These are phyloP conservation scores for Hypoxylon crocopeplum DNA, from an alignment of 495 filamentous ascomycete species.

Conservation along the genomic window DNA sequence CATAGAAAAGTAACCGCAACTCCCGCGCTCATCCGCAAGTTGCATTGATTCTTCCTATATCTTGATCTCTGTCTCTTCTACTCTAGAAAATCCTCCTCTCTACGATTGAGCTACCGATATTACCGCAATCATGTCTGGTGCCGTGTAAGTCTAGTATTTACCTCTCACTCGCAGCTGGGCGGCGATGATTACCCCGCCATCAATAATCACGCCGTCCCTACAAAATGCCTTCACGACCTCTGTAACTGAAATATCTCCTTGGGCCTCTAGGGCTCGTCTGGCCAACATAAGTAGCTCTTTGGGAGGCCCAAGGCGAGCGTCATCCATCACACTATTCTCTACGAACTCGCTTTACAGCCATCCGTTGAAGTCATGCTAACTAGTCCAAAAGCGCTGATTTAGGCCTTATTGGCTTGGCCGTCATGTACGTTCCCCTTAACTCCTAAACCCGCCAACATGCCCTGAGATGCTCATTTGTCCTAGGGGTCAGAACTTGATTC, in stretches of 20 bases:
- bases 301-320: conserved; percentile 59
- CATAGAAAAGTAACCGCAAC: conserved; percentile 34
- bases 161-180: conserved; percentile 38
- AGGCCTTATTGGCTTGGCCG: conserved; percentile 99
- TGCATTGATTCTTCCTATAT: conserved; percentile 22
- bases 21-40: conserved; percentile 18
- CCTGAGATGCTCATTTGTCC: conserved; percentile 21
- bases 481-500: conserved; percentile 89
- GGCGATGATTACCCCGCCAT: conserved; percentile 28
- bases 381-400: conserved; percentile 74
- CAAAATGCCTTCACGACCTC: conserved; percentile 22
- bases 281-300: conserved; percentile 75
- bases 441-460: conserved; percentile 1
- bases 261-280: conserved; percentile 81
- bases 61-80: conserved; percentile 4
- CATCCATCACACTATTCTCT: conserved; percentile 38
- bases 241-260: conserved; percentile 56
- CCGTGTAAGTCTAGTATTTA: conserved; percentile 57
- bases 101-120: conserved; percentile 33
- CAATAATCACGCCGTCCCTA: conserved; percentile 4
- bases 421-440: conserved; percentile 72
- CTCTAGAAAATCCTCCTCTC: conserved; percentile 10
- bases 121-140: conserved; percentile 55
- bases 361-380: conserved; percentile 55
- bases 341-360: conserved; percentile 16